Base-by-base conservation (phyloP, 495 filamentous ascomycete species). In the Trichoderma parareesei region DNA sequence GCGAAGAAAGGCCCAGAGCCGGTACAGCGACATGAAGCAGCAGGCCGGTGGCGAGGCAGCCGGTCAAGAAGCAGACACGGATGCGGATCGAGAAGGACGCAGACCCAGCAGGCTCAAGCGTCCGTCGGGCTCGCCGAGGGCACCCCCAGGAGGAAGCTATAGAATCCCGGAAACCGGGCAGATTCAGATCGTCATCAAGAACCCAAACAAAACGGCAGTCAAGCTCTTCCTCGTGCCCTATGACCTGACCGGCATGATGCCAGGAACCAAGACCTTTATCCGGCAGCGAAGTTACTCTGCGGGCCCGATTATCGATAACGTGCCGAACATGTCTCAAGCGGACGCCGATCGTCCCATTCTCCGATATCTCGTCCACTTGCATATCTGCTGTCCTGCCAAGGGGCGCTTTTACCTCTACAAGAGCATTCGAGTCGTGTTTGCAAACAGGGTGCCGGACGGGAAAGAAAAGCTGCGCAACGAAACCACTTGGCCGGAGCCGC, bases 151-250 rank as follows among this genome's bases (percentile, higher is more conserved):
- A 38, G 93, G 94, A 13, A 89, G 88, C 69, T 99, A 98, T 72
- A 87, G 95, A 62, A 97, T 99, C 59, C 95, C 94, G 0, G 90
- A 97, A 71, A 90, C 92, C 70, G 94, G 94, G 0, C 94, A 98
- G 72, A 79, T 99, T 37, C 94, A 99, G 74, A 95, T 99, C 67
- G 88, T 99, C 60, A 94, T 97, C 75, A 95, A 96, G 72, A 97
- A 96, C 69, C 92, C 91, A 11, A 92, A 96, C 79, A 97, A 96
- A 72, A 97, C 92, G 4, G 93, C 93, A 5, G 91, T 97, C 61
- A 97, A 97, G 73, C 77, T 97, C 16, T 99, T 97, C 69, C 82
- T 98, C 14, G 87, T 99, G 35, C 94, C 95, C 0, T 99, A 99
- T 71, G 93, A 97, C 73, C 81, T 99, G 8, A 81, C 84, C n/a